Evolutionary conservation across 2,329 filamentous ascomycete species (phyloP), one percentile per base, ranked within the genome.

Genomic region (Epichloe gansuensis): DNA sequence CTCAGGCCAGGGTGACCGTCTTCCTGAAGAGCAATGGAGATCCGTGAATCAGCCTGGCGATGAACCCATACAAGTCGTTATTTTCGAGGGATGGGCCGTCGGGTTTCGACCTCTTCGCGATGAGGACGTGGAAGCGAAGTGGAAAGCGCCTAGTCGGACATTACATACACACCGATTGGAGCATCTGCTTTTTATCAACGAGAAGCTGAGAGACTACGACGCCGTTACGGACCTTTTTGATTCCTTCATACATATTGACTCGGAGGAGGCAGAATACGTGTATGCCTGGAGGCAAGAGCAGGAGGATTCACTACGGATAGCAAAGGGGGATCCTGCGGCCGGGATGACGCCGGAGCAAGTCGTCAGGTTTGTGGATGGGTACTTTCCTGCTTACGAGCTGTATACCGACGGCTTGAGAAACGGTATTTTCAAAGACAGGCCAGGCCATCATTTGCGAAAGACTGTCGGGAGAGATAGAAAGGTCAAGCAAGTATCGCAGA

Each of bases 41-140:
- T 62, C 63, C 13, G 75, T 85, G 54, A 81, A 81, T 58, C 69
- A 65, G 46, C 69, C 67, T 0, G 75, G 75, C 8, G 72, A 78
- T 51, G 66, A 63, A 2, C 72, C 67, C n/a, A 68, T 78, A 25
- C 68, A 78, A 25, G 80, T 91, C 6, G 76, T 95, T 23, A 80
- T 95, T 50, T 83, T 95, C 57, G 90, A 96, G 67, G 90, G 91
- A 17, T 95, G 90, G 91, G 93, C 86, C 66, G 82, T 95, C 12
- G 91, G 89, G 3, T 95, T 95, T 69, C 81, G 83, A 5, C 68
- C 85, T 0, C 67, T 91, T 12, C 60, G 70, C 34, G 67, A 75
- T 0, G 64, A 70, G n/a, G 73, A 76, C 5, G 65, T 80, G 4
- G 73, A 75, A 31, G 65, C 81, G 3, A 75, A 75, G 59, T 71